Evolutionary conservation across 345 rosid genomes (phyloP).

Genomic region (Viola odorata): DNA sequence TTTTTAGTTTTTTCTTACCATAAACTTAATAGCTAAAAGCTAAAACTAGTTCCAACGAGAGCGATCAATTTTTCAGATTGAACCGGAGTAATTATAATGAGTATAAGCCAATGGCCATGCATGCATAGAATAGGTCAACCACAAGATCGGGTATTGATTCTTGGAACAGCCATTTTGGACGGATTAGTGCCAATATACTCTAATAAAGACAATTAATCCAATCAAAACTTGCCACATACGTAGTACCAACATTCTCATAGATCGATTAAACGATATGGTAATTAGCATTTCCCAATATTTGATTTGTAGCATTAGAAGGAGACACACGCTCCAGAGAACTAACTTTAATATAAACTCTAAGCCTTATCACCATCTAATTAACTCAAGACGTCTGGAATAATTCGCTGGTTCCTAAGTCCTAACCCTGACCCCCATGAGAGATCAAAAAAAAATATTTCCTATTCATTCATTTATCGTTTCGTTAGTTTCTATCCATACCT

Average conservation of each 20-base stretch:
- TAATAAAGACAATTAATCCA: not conserved
- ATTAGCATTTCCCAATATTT: constrained; percentile 16
- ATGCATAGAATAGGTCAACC: too few relatives aligned
- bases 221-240: constrained; percentile 4
- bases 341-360: constrained; percentile 16
- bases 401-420: not conserved
- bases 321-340: constrained; percentile 21
- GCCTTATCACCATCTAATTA: too few relatives aligned
- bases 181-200: too few relatives aligned
- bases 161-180: too few relatives aligned
- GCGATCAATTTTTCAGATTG: too few relatives aligned
- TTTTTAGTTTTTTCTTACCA: too few relatives aligned
- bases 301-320: constrained; percentile 26
- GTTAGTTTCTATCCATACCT: not conserved
- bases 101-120: too few relatives aligned
- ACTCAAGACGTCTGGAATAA: not conserved
- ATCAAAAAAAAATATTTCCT: not conserved
- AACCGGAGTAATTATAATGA: too few relatives aligned
- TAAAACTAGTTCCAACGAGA: too few relatives aligned
- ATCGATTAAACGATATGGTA: not conserved
- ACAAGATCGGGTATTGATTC: too few relatives aligned
- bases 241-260: constrained; percentile 27
- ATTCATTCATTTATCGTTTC: not conserved
- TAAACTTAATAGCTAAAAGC: too few relatives aligned
- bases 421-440: not conserved